Evolutionary conservation across 495 filamentous ascomycete species (phyloP).

Genomic region (Hypoxylon crocopeplum): DNA sequence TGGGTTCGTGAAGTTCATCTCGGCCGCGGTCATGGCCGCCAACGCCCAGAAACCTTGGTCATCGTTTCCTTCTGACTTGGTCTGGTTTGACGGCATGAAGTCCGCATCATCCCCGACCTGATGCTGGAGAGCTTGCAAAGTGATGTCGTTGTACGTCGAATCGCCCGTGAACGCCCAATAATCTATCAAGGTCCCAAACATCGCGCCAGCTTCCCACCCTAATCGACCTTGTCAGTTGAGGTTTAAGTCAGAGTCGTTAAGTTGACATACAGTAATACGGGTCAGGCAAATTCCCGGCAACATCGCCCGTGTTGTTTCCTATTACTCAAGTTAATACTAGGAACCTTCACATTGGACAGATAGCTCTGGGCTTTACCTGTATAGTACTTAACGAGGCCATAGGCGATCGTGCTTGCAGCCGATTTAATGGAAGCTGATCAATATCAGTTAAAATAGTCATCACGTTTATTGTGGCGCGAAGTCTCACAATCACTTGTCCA

Average conservation of each 20-base stretch:
- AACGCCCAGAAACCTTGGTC: constrained; percentile 75
- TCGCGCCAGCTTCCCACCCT: constrained; percentile 82
- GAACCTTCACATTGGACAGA: not conserved
- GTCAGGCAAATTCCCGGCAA: constrained; percentile 48
- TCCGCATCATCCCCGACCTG: constrained; percentile 65
- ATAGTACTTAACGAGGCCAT: constrained; percentile 53
- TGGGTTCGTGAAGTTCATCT: constrained; percentile 67
- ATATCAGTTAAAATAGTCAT: constrained; percentile 3
- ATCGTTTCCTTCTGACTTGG: constrained; percentile 68
- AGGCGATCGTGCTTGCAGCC: constrained; percentile 31
- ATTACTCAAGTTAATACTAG: constrained; percentile 16
- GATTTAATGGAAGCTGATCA: constrained; percentile 26
- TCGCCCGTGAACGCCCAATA: constrained; percentile 74
- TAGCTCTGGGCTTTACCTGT: constrained; percentile 51
- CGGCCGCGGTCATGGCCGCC: constrained; percentile 70
- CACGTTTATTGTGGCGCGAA: not conserved
- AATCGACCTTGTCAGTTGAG: constrained; percentile 49
- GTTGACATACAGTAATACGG: constrained; percentile 52
- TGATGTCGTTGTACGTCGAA: constrained; percentile 62
- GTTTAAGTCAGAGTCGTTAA: not conserved
- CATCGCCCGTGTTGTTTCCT: constrained; percentile 66
- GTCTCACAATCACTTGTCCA: constrained; percentile 29
- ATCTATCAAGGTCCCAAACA: constrained; percentile 70
- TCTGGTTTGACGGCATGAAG: constrained; percentile 71
- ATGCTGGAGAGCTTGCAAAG: constrained; percentile 62